phyloP scores from a whole-genome alignment of 2,329 filamentous ascomycete genomes.

The Ophiostoma populinum region DNA sequence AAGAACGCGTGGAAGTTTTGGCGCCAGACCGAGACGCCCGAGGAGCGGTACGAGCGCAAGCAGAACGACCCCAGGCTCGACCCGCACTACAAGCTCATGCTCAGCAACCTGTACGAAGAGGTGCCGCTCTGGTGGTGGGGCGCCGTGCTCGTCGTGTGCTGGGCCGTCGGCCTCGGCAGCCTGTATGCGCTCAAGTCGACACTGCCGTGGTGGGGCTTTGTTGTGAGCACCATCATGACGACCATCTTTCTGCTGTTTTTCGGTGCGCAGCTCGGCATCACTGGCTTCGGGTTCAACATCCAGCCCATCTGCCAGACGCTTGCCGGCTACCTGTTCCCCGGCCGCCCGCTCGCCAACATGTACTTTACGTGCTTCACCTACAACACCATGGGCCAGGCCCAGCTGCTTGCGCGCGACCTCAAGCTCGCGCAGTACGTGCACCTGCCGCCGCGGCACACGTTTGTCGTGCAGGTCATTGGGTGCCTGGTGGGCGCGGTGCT shows the following conservation, averaged over 20 bases:
- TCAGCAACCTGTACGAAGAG: constrained; percentile 9
- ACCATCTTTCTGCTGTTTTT: constrained; percentile 22
- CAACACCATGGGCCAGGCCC: constrained; percentile 18
- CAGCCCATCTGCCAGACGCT: constrained; percentile 27
- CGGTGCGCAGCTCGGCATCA: constrained; percentile 21
- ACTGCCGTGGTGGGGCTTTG: constrained; percentile 25
- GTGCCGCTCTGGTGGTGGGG: constrained; percentile 12
- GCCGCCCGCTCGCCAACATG: constrained; percentile 23
- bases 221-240: constrained; percentile 21
- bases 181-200: constrained; percentile 21
- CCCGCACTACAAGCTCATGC: constrained; percentile 15
- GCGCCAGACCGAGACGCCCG: constrained; percentile 6
- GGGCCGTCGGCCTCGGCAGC: constrained; percentile 21
- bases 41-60: constrained; percentile 9
- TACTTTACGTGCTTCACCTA: constrained; percentile 24
- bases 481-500: constrained; percentile 19
- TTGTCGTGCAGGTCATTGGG: constrained; percentile 24
- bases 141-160: constrained; percentile 17
- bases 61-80: constrained; percentile 15
- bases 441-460: constrained; percentile 24
- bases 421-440: constrained; percentile 23
- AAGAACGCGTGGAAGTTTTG: constrained; percentile 8
- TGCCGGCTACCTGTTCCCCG: constrained; percentile 28
- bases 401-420: constrained; percentile 18
- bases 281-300: constrained; percentile 23